Evolutionary conservation across 1,284 basidiomycete genomes (phyloP).

Genomic region (Ceratobasidium sp.): DNA sequence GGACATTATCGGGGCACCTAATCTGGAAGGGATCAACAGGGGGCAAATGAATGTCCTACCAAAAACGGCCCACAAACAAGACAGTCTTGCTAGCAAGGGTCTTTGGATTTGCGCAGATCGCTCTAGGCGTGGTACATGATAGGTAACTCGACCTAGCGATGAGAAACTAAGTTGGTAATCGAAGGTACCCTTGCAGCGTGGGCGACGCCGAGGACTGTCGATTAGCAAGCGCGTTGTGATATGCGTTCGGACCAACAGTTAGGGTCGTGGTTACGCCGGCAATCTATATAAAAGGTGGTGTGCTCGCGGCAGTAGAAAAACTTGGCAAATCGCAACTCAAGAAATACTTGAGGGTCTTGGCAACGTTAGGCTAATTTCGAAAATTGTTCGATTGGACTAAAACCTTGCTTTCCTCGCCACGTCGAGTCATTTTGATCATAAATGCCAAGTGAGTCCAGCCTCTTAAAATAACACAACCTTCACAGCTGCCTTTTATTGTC

Average conservation of each 20-base stretch:
- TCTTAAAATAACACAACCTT: conserved; percentile 6
- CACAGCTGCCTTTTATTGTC: neutral
- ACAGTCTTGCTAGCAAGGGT: neutral
- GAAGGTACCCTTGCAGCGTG: neutral
- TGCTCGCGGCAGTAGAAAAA: conserved; percentile 9
- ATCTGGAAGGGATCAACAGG: conserved; percentile 17
- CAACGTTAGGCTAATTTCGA: neutral
- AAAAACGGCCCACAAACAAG: too few species aligned
- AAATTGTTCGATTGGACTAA: neutral
- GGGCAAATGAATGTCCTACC: conserved; percentile 4
- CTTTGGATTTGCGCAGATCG: neutral
- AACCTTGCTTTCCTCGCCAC: neutral
- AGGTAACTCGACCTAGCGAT: neutral
- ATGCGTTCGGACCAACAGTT: neutral
- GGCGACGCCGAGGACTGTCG: neutral
- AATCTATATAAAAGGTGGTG: conserved; percentile 17
- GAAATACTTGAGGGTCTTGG: conserved; percentile 30
- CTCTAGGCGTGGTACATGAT: neutral
- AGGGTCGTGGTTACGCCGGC: conserved; percentile 23
- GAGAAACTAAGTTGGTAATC: neutral
- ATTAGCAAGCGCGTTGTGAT: conserved; percentile 3
- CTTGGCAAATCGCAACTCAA: conserved; percentile 45
- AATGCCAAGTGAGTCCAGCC: neutral
- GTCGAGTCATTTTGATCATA: neutral
- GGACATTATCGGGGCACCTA: conserved; percentile 9